Base-by-base conservation (phyloP, 106 monocot species). In the Dendrobium catenatum region DNA sequence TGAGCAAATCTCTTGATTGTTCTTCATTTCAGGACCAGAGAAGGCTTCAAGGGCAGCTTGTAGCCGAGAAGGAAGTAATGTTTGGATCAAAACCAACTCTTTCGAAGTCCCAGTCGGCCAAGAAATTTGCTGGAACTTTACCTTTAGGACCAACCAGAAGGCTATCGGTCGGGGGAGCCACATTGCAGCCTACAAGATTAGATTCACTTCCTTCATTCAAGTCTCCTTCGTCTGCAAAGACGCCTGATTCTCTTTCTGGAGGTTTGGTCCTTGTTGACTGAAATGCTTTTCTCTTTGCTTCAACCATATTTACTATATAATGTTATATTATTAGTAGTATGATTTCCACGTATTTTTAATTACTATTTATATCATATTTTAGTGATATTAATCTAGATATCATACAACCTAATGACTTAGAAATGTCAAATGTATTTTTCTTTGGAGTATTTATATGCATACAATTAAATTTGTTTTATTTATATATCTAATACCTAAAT, bases 21-120 rank as follows among this genome's bases (percentile, higher is more conserved):
- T 26, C 41, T 68, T 64, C 6, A 19, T 72, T 84, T 46, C 85
- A 93, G 93, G 93, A 93, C 24, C 86, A 90, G 31, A 93, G 83
- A 82, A 88, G 78, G 58, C 80, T 90, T n/a, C 90, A 93, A 78
- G 88, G 86, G n/a, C 92, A 90, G 81, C 31, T 78, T 6, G 26
- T 55, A 18, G 58, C 78, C 46, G 90, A 87, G 75, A 87, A 90
- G 9, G 89, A 85, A 74, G 78, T 68, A 44, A 43, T 84, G 2
- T 82, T 72, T 55, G 86, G 86, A 22, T 78, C 84, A 13, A 92
- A 86, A 77, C 81, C 86, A 49, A 82, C 82, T 70, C 82, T 78
- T 22, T 48, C 76, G 0, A 85, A 85, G 49, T 40, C 80, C 11
- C 83, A 40, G 18, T 77, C 42, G 59, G n/a, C 56, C 0, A 88